Base-by-base conservation (phyloP, 2,329 filamentous ascomycete species). In the Ceratocystis cubensis region DNA sequence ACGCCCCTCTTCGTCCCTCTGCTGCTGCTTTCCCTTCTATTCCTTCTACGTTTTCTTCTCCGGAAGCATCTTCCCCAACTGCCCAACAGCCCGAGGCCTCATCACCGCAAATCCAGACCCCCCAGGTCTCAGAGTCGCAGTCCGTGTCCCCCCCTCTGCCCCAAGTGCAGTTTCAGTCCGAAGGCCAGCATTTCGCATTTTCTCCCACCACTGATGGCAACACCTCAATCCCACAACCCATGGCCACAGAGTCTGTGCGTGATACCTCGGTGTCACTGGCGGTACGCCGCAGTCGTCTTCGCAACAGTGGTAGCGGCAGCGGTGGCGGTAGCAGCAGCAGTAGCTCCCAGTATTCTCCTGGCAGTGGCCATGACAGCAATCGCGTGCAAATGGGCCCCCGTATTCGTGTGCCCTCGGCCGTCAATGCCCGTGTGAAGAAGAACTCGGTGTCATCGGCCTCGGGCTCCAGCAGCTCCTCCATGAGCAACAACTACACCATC, bases 1-100 rank as follows among this genome's bases (percentile, higher is more conserved):
- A 72, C 53, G 75, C 76, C 59, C 66, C 56, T 57, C 72, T 77
- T 7, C 75, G 77, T 30, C 76, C 75, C 53, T 78, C 76, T 17
- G 76, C 74, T 65, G 77, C 77, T 6, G 67, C 70, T 5, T 71
- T 71, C 45, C 70, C 70, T 15, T 65, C 50, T 50, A 30, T 37
- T 20, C 13, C 45, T n/a, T 17, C 28, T 25, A 4, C 33, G 15
- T 28, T 48, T 13, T 15, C 37, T 37, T 45, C 48, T 0, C 20
- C 64, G 30, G 28, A 65, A 25, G 45, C 64, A 2, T 68, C 69
- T 13, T 74, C 22, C 25, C 53, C 53, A 6, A 7, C 53, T 41
- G 10, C 37, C 37, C 10, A 15, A 7, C 28, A 13, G 13, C 30
- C 53, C 22, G 53, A 57, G 25, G 25, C 8, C 10, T 33, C 53